Evolutionary conservation across 2,329 filamentous ascomycete species (phyloP).

Genomic region (Aspergillus ochraceoroseus): DNA sequence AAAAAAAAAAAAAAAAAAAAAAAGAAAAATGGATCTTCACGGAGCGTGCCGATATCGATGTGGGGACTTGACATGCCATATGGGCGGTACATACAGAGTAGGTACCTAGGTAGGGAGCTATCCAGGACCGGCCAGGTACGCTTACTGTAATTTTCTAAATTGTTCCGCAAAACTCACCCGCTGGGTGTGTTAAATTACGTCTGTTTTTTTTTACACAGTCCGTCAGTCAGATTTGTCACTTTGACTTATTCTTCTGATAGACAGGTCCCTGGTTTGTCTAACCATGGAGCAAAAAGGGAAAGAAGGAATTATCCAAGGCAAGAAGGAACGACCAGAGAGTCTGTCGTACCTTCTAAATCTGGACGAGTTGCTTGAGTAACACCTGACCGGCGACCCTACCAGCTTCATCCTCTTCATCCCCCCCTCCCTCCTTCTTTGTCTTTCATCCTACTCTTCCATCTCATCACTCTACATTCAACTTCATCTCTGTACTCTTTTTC

Average conservation of each 20-base stretch:
- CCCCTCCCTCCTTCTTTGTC: neutral
- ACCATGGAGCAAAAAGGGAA: too few species aligned
- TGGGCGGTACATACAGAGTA: neutral
- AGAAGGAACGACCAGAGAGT: neutral
- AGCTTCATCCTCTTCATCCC: neutral
- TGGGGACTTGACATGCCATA: neutral
- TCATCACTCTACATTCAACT: neutral
- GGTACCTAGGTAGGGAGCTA: too few species aligned
- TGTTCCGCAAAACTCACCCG: neutral
- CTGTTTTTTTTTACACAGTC: too few species aligned
- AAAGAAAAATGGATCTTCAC: conserved; percentile 3
- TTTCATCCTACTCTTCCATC: neutral
- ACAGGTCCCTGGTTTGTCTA: too few species aligned
- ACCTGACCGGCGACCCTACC: neutral
- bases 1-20: too few species aligned
- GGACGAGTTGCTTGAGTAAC: conserved; percentile 9
- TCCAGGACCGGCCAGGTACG: neutral
- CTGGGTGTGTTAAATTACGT: neutral
- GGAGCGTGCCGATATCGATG: conserved; percentile 3
- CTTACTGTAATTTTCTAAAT: conserved; percentile 1
- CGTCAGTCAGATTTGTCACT: neutral
- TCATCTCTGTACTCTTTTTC: neutral
- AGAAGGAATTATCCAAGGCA: too few species aligned
- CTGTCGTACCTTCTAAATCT: conserved; percentile 9
- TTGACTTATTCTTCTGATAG: too few species aligned